Conservation (phyloP, 2,329 filamentous ascomycete genomes). For the Stachybotrys elegans region DNA sequence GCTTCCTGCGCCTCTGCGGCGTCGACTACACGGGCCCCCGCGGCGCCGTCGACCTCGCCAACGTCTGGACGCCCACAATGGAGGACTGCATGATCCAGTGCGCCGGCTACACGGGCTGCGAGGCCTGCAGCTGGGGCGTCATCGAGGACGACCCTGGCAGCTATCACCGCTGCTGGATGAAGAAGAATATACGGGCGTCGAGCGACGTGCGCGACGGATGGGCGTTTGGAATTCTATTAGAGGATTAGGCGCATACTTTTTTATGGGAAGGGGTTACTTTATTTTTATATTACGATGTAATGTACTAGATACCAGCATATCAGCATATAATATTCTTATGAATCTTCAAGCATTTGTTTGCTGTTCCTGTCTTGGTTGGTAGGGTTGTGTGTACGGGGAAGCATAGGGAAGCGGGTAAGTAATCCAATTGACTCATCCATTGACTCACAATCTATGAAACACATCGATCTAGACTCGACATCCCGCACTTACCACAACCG, state of each 20-base stretch:
- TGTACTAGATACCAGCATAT: background rate
- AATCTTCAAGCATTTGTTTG: too few species aligned
- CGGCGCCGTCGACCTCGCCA: constrained; percentile 28
- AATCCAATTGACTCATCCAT: too few species aligned
- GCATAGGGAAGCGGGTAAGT: too few species aligned
- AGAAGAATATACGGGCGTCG: constrained; percentile 27
- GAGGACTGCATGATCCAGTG: constrained; percentile 40
- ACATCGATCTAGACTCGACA: too few species aligned
- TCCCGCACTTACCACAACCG: background rate
- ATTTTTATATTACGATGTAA: background rate
- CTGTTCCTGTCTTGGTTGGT: too few species aligned
- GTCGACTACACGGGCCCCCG: constrained; percentile 36
- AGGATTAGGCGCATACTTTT: background rate
- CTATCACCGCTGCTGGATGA: constrained; percentile 39
- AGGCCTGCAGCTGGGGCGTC: constrained; percentile 40
- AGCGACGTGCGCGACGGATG: constrained; percentile 29
- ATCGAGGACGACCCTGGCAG: constrained; percentile 32
- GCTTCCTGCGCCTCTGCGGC: constrained; percentile 39
- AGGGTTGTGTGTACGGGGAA: too few species aligned
- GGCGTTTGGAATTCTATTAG: constrained; percentile 36
- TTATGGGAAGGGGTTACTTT: background rate
- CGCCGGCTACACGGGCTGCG: constrained; percentile 32
- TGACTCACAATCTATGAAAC: too few species aligned
- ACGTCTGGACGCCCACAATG: constrained; percentile 31
- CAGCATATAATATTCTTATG: background rate